Evolutionary conservation across 208 protist species (phyloP).

Genomic region (Wallacemonas collosoma): DNA sequence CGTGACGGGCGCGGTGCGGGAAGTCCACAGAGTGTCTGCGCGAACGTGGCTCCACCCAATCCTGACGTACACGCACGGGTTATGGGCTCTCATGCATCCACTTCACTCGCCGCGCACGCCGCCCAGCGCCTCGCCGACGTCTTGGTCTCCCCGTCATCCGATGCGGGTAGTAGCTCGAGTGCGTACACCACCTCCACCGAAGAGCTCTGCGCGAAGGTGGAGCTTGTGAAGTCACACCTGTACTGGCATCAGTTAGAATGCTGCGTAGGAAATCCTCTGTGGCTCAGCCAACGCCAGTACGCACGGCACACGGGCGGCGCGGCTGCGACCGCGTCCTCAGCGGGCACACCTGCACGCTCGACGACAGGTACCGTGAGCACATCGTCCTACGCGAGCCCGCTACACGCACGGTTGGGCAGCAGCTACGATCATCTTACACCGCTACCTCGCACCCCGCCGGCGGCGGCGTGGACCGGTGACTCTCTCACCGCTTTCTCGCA

Average conservation of each 20-base stretch:
- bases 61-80: too few relatives aligned
- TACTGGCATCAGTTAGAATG: conserved; percentile 25
- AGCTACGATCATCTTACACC: not conserved
- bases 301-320: not conserved
- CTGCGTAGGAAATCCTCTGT: conserved; percentile 31
- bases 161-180: not conserved
- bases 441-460: not conserved
- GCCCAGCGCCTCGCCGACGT: not conserved
- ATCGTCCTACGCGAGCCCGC: not conserved
- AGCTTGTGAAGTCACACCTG: conserved; percentile 19
- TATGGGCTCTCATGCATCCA: too few relatives aligned
- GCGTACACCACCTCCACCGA: not conserved
- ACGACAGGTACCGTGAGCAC: not conserved
- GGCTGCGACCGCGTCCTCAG: not conserved
- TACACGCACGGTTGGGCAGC: conserved; percentile 6
- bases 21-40: too few relatives aligned
- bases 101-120: not conserved
- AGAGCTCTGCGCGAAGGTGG: conserved; percentile 14
- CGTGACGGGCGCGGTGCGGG: too few relatives aligned
- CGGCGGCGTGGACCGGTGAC: not conserved
- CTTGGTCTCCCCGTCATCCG: not conserved
- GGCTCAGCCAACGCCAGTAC: not conserved
- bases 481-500: not conserved
- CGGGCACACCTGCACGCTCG: not conserved
- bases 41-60: too few relatives aligned